Evolutionary conservation across 106 monocot genomes (phyloP), one percentile per base, ranked within the genome.

Genomic region (Hemerocallis citrina): DNA sequence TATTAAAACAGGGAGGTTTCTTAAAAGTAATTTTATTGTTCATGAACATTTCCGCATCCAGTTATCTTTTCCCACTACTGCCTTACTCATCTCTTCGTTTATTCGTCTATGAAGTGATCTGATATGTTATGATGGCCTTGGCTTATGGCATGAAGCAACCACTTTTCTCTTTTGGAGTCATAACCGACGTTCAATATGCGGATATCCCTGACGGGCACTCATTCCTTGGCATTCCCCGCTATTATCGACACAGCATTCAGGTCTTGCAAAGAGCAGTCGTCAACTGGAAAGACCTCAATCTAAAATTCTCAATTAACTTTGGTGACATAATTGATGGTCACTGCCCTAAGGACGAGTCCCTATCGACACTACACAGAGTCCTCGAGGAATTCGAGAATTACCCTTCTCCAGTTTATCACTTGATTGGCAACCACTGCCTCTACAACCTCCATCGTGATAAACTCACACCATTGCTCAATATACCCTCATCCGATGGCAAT

Each of bases 351-450:
- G 69, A 71, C 28, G 55, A 81, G 30, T 90, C 86, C 0, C 34
- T 84, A 12, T 48, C 43, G 25, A 22, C 86, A 3, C 72, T 91
- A 9, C 25, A 79, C 33, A 81, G 70, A 30, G 69, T 91, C 28
- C 34, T 96, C 9, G 32, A 64, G 0, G 95, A 90, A 68, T 96
- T 96, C 36, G 72, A 68, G 25, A 72, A 76, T 47, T 90, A 90
- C 22, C 47, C 69, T 29, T 84, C 81, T 15, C 86, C 84, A 3
- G 69, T 81, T 11, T 79, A 84, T 55, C 95, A 96, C 74, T 84
- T 96, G 72, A 79, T 96, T 22, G 90, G 95, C 32, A 90, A 96
- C 34, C 90, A 96, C 47, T 96, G 90, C 72, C 90, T 96, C 4
- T 90, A 96, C 68, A 96, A 96, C 58, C 81, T 96, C 15, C 81